These are phyloP conservation scores for Fusarium armeniacum DNA, from an alignment of 2,329 filamentous ascomycete genomes.

Conservation along the genomic window DNA sequence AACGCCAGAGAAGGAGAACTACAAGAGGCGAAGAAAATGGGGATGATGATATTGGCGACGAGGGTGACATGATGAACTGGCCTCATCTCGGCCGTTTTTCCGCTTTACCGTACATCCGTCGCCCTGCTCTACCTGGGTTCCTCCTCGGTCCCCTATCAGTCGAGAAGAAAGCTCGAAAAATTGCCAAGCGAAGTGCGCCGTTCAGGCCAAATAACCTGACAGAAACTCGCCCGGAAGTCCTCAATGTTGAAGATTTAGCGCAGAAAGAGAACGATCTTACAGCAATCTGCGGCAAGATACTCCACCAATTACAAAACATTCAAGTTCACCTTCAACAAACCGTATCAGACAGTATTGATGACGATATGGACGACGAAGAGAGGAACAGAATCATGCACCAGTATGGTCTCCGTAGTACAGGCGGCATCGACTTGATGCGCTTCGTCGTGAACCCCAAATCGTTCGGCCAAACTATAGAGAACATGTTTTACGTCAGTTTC, in stretches of 20 bases:
- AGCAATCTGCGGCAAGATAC: constrained; percentile 81
- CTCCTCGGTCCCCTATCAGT: constrained; percentile 90
- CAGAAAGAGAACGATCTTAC: constrained; percentile 85
- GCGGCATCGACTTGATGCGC: constrained; percentile 82
- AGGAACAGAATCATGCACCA: constrained; percentile 70
- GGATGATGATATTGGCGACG: constrained; percentile 74
- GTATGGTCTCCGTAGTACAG: constrained; percentile 74
- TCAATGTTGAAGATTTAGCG: constrained; percentile 80
- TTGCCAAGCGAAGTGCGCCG: constrained; percentile 77
- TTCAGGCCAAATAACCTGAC: constrained; percentile 77
- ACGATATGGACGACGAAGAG: constrained; percentile 63
- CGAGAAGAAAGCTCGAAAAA: constrained; percentile 83
- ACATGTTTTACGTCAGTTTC: constrained; percentile 97
- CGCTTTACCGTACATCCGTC: constrained; percentile 77
- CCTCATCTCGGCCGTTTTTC: constrained; percentile 83
- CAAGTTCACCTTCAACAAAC: constrained; percentile 63
- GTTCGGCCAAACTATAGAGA: constrained; percentile 96
- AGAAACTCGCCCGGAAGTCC: constrained; percentile 82
- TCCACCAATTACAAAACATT: constrained; percentile 68
- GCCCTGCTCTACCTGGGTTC: constrained; percentile 85
- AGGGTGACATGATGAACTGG: constrained; percentile 88
- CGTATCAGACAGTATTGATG: constrained; percentile 60
- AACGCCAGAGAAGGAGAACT: constrained; percentile 60
- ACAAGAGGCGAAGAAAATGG: constrained; percentile 62
- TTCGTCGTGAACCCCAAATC: constrained; percentile 92